Evolutionary conservation across 2,329 filamentous ascomycete species (phyloP), one percentile per base, ranked within the genome.

Genomic region (Fusarium robinianum): DNA sequence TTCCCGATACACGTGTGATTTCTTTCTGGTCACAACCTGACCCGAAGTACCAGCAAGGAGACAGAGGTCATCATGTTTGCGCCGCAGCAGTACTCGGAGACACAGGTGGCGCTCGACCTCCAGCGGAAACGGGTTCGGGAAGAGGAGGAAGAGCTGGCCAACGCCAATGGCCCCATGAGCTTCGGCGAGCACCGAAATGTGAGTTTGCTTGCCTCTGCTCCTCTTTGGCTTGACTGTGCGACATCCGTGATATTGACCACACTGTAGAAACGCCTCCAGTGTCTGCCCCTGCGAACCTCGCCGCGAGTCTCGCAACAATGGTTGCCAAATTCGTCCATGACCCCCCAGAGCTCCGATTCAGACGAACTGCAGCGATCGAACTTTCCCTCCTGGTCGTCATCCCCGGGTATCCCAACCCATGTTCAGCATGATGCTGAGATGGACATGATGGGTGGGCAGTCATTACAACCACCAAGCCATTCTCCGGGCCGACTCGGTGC

Each of bases 121-220:
- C 64, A 66, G 36, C 67, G 73, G 39, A 78, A 78, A 65, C 68
- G 75, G 32, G 63, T 61, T 40, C 67, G 74, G 19, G 75, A 78
- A 18, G 73, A 76, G 14, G 75, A 76, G 15, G 67, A 71, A n/a
- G 68, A 71, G 14, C 44, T 69, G n/a, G 59, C 57, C 24, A 61
- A 64, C 32, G 65, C 61, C 17, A 63, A 63, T 25, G 65, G 63
- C 29, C 62, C 49, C 31, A 67, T 60, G 40, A 74, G 75, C 54
- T 77, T 78, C 47, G 70, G 67, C 4, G 75, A 78, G 61, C 76
- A 79, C 56, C 69, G 75, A 60, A 76, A 71, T 55, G 76, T 78
- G 66, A 59, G 74, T 53, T 23, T 21, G 11, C 24, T 31, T 19
- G 15, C 38, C 14, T 24, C 16, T 36, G 7, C 7, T 22, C 19